Evolutionary conservation across 441 rosid genomes (phyloP), one percentile per base, ranked within the genome.

Genomic region (Croton setiger): DNA sequence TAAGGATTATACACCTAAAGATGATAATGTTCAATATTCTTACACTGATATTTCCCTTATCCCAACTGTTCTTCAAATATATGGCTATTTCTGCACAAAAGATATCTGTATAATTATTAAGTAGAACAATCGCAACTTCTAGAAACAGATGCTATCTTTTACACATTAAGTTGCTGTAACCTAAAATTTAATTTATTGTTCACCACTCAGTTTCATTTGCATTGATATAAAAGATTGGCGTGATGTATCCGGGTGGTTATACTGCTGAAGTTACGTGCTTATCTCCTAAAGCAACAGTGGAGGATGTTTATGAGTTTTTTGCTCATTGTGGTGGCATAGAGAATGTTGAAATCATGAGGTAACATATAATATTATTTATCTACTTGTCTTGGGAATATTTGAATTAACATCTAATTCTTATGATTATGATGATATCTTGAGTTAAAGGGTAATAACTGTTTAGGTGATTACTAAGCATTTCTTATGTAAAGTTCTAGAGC

Each of bases 231-330:
- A 60, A 39, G 62, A 62, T 39, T 60, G 68, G 59, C 72, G 60
- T 57, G 72, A 90, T 89, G 96, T 78, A 82, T 82, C 83, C 91
- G 7, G 84, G 91, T 55, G 93, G 96, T 75, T 93, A 83, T 71
- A 76, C 83, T 17, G 92, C 88, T 65, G 84, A 89, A 82, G 85
- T 93, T 70, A 83, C 89, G 8, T 81, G 86, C 84, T 75, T 93
- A 72, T 89, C 96, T 61, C 85, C 91, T 23, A 79, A 48, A 68
- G 93, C 92, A 48, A 85, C 86, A 21, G 92, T 86, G 78, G 76
- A 85, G 75, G 91, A 93, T 75, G 81, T 93, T 64, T 63, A 20
- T 3, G 80, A 85, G 53, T 93, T 93, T 69, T 93, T 93, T 65
- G 68, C 84, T 74, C 81, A 87, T 53, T 93, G 93, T 57, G 97